A percentile compares a stretch with the other conserved stretches of the same genome.
These are phyloP conservation scores for Aspergillus latus DNA, from an alignment of 2,329 filamentous ascomycete genomes.

Conservation along the genomic window DNA sequence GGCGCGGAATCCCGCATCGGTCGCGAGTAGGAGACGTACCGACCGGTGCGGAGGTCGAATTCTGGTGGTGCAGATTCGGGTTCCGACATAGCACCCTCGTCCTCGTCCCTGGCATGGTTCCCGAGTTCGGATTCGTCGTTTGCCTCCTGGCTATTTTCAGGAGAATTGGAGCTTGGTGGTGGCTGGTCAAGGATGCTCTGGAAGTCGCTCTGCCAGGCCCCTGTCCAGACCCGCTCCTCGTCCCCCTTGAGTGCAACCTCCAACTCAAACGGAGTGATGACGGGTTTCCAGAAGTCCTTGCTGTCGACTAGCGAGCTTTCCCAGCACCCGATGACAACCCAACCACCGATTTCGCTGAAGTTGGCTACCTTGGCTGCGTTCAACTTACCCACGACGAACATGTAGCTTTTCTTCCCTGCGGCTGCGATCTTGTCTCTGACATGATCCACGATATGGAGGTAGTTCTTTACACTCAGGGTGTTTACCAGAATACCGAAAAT, in stretches of 20 bases:
- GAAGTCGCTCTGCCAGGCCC: slow-evolving; percentile 86
- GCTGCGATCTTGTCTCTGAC: slow-evolving; percentile 70
- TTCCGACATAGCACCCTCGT: slow-evolving; percentile 64
- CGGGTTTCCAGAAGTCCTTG: slow-evolving; percentile 80
- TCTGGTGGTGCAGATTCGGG: slow-evolving; percentile 72
- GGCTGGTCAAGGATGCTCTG: slow-evolving; percentile 59
- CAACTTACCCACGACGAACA: slow-evolving; percentile 93
- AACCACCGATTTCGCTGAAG: slow-evolving; percentile 91
- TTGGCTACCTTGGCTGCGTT: slow-evolving; percentile 96
- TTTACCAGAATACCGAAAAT: slow-evolving; percentile 95
- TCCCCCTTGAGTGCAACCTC: slow-evolving; percentile 74
- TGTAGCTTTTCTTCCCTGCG: slow-evolving; percentile 92
- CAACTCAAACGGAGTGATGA: slow-evolving; percentile 94
- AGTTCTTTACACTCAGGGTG: slow-evolving; percentile 88
- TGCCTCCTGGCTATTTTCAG: slow-evolving; percentile 23
- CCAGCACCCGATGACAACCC: slow-evolving; percentile 98
- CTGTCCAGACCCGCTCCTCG: slow-evolving; percentile 76
- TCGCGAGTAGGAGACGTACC: slow-evolving; percentile 71
- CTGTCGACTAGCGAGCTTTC: slow-evolving; percentile 91
- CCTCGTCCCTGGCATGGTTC: slow-evolving; percentile 48
- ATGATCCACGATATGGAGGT: slow-evolving; percentile 74
- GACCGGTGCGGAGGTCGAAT: slow-evolving; percentile 87
- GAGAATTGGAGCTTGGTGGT: slow-evolving; percentile 6
- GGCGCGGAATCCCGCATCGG: slow-evolving; percentile 43
- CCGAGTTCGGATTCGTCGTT: slow-evolving; percentile 25